These are phyloP conservation scores for Malassezia vespertilionis DNA, from an alignment of 1,284 basidiomycete genomes.

Conservation along the genomic window DNA sequence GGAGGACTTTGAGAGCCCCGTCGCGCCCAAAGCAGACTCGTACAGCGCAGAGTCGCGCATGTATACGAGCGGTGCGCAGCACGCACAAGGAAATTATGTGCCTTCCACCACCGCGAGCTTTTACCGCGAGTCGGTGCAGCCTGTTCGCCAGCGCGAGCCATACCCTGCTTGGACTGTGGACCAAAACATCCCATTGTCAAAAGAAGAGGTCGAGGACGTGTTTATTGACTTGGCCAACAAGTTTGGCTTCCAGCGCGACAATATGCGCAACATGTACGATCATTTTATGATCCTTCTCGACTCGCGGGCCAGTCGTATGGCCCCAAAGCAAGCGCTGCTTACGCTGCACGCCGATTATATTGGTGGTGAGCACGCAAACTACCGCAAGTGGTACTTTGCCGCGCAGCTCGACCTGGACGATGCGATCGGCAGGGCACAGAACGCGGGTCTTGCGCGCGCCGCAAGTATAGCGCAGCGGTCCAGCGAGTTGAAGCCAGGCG, in stretches of 20 bases:
- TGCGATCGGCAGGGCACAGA: constrained; percentile 82
- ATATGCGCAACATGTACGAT: constrained; percentile 66
- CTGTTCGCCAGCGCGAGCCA: constrained; percentile 54
- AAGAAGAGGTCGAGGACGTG: constrained; percentile 98
- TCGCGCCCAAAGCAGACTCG: constrained; percentile 7
- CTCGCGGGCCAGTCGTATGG: constrained; percentile 61
- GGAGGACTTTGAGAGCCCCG: too few species aligned
- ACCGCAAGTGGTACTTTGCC: constrained; percentile 82
- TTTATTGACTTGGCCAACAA: constrained; percentile 96
- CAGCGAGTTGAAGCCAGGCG: constrained; percentile 17
- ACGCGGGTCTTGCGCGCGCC: constrained; percentile 74
- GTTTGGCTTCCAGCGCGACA: constrained; percentile 90
- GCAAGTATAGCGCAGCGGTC: constrained; percentile 59
- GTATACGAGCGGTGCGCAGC: not conserved
- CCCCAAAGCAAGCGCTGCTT: constrained; percentile 76
- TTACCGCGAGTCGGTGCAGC: constrained; percentile 16
- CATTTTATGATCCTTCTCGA: constrained; percentile 97
- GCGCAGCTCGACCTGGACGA: constrained; percentile 98
- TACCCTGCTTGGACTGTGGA: constrained; percentile 90
- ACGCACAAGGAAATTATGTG: not conserved
- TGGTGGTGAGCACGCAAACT: constrained; percentile 60
- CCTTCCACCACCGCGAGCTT: not conserved
- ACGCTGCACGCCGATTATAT: constrained; percentile 98
- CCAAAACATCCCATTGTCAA: constrained; percentile 83
- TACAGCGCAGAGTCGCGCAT: constrained; percentile 6